Conservation (phyloP, 257 asterid species). For the Fraxinus americana region DNA sequence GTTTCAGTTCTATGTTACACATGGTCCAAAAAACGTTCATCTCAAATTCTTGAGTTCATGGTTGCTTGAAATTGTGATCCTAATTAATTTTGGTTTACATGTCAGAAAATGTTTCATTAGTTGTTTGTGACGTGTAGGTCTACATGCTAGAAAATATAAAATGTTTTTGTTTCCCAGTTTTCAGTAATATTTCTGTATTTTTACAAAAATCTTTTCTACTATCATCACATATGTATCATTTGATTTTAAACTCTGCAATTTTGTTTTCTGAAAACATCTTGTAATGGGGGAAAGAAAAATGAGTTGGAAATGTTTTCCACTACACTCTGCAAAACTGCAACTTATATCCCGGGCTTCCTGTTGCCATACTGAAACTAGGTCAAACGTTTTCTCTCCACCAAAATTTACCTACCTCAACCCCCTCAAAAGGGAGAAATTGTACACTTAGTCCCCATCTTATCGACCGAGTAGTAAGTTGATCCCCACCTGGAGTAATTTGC, state of each 20-base stretch:
- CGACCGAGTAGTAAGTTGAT: not conserved
- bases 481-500: not conserved
- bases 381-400: not conserved
- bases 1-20: not conserved
- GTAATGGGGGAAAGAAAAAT: not conserved
- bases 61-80: not conserved
- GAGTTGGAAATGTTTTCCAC: not conserved
- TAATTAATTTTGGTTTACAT: not conserved
- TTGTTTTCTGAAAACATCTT: not conserved
- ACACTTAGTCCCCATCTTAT: not conserved
- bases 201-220: not conserved
- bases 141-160: not conserved
- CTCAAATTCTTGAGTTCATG: not conserved
- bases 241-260: not conserved
- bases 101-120: not conserved
- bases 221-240: not conserved
- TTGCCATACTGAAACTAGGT: not conserved
- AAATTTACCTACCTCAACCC: not conserved
- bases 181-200: not conserved
- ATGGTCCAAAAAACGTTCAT: not conserved
- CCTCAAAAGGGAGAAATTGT: not conserved
- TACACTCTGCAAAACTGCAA: not conserved
- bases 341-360: not conserved
- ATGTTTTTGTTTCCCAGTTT: not conserved
- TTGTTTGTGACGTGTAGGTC: not conserved